Percentiles rank a stretch among this genome's conserved stretches.
These are phyloP conservation scores for Aspergillus hortae DNA, from an alignment of 2,329 filamentous ascomycete species.

Conservation along the genomic window DNA sequence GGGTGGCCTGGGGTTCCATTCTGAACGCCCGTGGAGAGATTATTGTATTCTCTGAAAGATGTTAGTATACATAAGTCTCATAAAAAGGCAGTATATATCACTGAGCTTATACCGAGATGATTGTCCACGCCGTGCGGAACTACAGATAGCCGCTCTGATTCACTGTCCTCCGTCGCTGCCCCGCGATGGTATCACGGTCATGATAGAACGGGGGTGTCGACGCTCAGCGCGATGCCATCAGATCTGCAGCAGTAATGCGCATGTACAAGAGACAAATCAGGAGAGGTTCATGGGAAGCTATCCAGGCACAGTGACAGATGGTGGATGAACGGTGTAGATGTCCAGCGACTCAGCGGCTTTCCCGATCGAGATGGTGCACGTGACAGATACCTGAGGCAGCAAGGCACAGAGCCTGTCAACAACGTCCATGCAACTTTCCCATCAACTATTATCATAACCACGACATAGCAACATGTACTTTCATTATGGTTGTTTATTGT, in stretches of 20 bases:
- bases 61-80: not conserved
- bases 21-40: not conserved
- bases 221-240: too few relatives aligned
- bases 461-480: too few relatives aligned
- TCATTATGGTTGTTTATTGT: too few relatives aligned
- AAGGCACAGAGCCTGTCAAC: not conserved
- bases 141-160: too few relatives aligned
- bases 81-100: too few relatives aligned
- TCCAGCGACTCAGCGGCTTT: not conserved
- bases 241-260: too few relatives aligned
- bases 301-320: not conserved
- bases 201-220: not conserved
- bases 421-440: not conserved
- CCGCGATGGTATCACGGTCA: conserved; percentile 2
- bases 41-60: not conserved
- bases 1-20: conserved; percentile 27
- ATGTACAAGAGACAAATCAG: too few relatives aligned
- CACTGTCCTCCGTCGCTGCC: not conserved
- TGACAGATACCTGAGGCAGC: conserved; percentile 8
- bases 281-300: too few relatives aligned
- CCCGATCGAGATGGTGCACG: conserved; percentile 5
- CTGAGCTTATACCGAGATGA: too few relatives aligned
- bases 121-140: too few relatives aligned
- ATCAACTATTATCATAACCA: too few relatives aligned
- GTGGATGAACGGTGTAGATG: not conserved